A percentile compares a stretch with the other conserved stretches of the same genome.
Evolutionary conservation across 306 rosid species (phyloP).

Genomic region (Mimosa pudica): DNA sequence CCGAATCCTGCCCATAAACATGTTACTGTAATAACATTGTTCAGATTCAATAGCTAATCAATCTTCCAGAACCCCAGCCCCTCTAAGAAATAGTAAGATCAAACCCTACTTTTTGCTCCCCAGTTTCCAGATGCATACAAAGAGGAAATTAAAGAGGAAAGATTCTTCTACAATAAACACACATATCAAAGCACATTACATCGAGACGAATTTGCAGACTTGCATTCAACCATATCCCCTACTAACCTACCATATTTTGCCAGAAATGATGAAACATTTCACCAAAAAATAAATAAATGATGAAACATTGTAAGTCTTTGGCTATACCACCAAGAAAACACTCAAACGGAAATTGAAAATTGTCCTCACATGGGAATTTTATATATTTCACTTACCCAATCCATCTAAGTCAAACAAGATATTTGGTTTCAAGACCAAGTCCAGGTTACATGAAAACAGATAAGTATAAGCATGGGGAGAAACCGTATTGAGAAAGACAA

Average conservation of each 20-base stretch:
- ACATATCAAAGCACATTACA: too few relatives aligned
- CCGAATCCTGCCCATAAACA: background rate
- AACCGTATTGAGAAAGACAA: background rate
- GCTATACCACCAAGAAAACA: too few relatives aligned
- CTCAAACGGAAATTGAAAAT: too few relatives aligned
- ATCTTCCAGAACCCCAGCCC: conserved; percentile 22
- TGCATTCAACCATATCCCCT: too few relatives aligned
- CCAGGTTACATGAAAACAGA: background rate
- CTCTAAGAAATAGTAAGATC: background rate
- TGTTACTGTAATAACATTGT: background rate
- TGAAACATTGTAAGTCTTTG: too few relatives aligned
- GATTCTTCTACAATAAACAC: too few relatives aligned
- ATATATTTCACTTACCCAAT: background rate
- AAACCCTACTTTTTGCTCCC: conserved; percentile 1
- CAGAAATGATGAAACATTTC: too few relatives aligned
- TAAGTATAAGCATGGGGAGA: background rate
- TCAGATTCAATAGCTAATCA: background rate
- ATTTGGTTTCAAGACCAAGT: background rate
- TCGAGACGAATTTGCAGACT: too few relatives aligned
- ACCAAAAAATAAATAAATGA: too few relatives aligned
- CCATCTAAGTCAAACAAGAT: background rate
- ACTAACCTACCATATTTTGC: too few relatives aligned
- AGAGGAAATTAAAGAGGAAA: too few relatives aligned
- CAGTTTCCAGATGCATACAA: background rate
- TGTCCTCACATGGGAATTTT: too few relatives aligned